phyloP scores from a whole-genome alignment of 495 filamentous ascomycete species.

The Penicillium crystallinum region DNA sequence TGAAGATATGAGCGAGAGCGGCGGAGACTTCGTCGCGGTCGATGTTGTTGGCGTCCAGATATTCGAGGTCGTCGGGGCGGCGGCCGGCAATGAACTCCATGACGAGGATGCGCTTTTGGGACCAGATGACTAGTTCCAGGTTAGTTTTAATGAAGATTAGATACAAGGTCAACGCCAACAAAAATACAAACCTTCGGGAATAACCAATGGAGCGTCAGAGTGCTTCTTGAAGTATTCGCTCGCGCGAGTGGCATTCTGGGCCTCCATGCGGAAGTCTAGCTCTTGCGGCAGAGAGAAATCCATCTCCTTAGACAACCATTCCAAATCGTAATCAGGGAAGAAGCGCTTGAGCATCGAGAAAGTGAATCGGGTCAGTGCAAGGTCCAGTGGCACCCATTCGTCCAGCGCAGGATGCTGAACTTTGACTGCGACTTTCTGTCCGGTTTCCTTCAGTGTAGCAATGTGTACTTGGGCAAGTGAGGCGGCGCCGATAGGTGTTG shows the following conservation, averaged over 20 bases:
- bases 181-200: slow-evolving; percentile 58
- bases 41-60: slow-evolving; percentile 78
- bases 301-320: slow-evolving; percentile 93
- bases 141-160: slow-evolving; percentile 13
- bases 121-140: slow-evolving; percentile 64
- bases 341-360: slow-evolving; percentile 85
- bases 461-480: slow-evolving; percentile 93
- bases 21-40: slow-evolving; percentile 96
- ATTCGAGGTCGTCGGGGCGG: slow-evolving; percentile 85
- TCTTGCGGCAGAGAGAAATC: slow-evolving; percentile 85
- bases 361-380: slow-evolving; percentile 79
- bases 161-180: neutral
- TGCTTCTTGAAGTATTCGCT: slow-evolving; percentile 72
- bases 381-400: slow-evolving; percentile 87
- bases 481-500: slow-evolving; percentile 79
- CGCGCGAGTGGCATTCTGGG: slow-evolving; percentile 72
- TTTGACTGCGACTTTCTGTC: slow-evolving; percentile 94
- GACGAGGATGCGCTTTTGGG: slow-evolving; percentile 81
- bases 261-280: slow-evolving; percentile 84
- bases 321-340: slow-evolving; percentile 96
- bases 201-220: slow-evolving; percentile 69
- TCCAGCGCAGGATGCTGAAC: slow-evolving; percentile 89
- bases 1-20: slow-evolving; percentile 87
- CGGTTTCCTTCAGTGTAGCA: slow-evolving; percentile 77
- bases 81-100: slow-evolving; percentile 91